Evolutionary conservation across 495 filamentous ascomycete species (phyloP), one percentile per base, ranked within the genome.

Genomic region (Immersiella caudata): DNA sequence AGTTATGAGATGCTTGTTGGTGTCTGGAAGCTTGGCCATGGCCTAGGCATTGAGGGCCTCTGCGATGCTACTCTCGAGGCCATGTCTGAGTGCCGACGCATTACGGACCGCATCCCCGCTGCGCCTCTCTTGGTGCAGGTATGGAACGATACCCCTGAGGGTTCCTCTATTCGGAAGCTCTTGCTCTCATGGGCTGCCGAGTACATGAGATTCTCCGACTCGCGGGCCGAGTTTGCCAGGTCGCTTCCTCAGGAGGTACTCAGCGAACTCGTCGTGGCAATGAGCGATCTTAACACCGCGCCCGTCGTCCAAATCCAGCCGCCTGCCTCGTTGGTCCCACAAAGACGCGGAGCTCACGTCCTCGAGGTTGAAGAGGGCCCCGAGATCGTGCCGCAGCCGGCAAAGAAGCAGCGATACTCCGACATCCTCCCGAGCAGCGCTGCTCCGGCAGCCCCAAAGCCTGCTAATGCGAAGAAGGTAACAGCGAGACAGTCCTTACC

Each of bases 141-240:
- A 25, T 86, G 84, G 84, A 78, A 80, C 27, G 82, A 85, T 58
- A 84, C 83, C 5, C 82, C 84, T 0, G 82, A 84, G 64, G 84
- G 82, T 29, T 86, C 82, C 9, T 78, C 81, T 16, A 83, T 86
- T 40, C 78, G 84, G n/a, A 77, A 75, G 52, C 80, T 86, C 24
- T 78, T 86, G 18, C 76, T 86, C 16, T 74, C 73, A n/a, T 86
- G 84, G 84, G 84, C 83, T 18, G 83, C 83, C 4, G 84, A 86
- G 65, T 85, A 86, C 62, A 85, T 85, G 75, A 70, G 81, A 67
- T 82, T 83, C 1, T 82, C 82, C 9, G 79, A 82, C 9, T 75
- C 79, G 5, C 78, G 82, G 4, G 76, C 80, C 21, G 79, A 82
- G 62, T 86, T 86, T 61, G 84, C 80, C 20, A 78, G 81, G 54